These are phyloP conservation scores for Rhizomucor pusillus DNA, from an alignment of 371 early-diverging fungal species.

Conservation along the genomic window DNA sequence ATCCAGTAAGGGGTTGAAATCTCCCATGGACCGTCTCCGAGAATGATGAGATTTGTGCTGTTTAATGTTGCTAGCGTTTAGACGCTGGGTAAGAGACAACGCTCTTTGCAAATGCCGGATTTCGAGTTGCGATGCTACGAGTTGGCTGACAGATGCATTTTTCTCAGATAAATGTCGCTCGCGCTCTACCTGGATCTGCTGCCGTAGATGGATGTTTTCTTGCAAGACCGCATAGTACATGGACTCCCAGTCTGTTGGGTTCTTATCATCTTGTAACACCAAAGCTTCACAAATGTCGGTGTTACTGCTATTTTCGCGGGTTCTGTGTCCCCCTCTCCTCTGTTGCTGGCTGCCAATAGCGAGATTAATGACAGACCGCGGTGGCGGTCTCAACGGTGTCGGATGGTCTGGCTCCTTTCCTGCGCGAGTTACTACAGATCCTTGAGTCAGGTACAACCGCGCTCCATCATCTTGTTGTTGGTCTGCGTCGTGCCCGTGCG, in stretches of 20 bases:
- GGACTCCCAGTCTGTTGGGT: neutral
- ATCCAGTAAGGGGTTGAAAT: neutral
- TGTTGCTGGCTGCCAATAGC: neutral
- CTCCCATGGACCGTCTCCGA: conserved; percentile 10
- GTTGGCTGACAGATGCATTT: neutral
- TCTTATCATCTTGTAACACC: neutral
- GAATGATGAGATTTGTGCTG: neutral
- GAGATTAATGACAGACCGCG: neutral
- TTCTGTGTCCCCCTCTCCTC: neutral
- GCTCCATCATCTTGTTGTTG: neutral
- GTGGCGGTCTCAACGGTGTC: conserved; percentile 12
- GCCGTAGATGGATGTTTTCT: conserved; percentile 4
- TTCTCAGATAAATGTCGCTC: neutral
- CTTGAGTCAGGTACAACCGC: neutral
- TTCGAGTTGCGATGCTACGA: conserved; percentile 1
- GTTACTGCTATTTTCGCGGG: neutral
- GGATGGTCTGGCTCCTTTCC: neutral
- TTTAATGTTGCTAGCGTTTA: neutral
- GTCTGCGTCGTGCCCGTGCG: too few relatives aligned
- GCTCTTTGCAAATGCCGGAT: conserved; percentile 6
- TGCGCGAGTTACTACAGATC: too few relatives aligned
- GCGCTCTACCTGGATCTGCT: conserved; percentile 1
- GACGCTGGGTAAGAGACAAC: neutral
- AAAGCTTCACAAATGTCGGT: conserved; percentile 6
- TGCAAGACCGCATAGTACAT: neutral